phyloP scores from a whole-genome alignment of 441 rosid genomes.

The Euphorbia corollata region DNA sequence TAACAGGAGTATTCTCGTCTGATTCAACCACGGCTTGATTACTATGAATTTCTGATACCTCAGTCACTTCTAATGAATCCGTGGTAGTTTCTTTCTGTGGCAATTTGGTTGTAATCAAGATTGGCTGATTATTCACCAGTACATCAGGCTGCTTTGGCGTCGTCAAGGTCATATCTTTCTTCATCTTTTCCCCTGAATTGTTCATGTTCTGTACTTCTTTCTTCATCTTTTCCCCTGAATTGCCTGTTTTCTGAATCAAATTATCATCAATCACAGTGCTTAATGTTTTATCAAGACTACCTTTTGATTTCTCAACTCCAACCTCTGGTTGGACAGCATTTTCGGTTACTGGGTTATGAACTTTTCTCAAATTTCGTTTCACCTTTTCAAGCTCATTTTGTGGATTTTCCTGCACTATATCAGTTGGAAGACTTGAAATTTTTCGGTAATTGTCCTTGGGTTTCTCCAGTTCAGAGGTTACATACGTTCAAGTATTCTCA shows the following conservation, averaged over 20 bases:
- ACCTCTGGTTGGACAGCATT: slow-evolving; percentile 45
- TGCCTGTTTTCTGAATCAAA: slow-evolving; percentile 24
- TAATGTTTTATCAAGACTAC: slow-evolving; percentile 39
- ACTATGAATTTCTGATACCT: too few relatives aligned
- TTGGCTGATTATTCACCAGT: too few relatives aligned
- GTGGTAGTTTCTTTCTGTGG: too few relatives aligned
- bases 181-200: slow-evolving; percentile 40
- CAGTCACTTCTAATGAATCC: too few relatives aligned
- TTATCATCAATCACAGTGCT: slow-evolving; percentile 26
- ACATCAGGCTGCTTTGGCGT: too few relatives aligned
- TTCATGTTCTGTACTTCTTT: slow-evolving; percentile 22
- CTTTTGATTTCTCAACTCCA: slow-evolving; percentile 57
- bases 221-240: slow-evolving; percentile 40
- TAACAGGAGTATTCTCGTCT: too few relatives aligned
- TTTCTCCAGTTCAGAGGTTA: slow-evolving; percentile 56
- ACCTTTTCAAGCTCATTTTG: slow-evolving; percentile 83
- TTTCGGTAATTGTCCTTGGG: slow-evolving; percentile 60
- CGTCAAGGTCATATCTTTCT: background rate
- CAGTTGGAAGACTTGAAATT: slow-evolving; percentile 43
- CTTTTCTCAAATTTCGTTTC: slow-evolving; percentile 79
- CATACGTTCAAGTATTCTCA: slow-evolving; percentile 34
- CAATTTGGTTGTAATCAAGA: too few relatives aligned
- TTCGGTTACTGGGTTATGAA: slow-evolving; percentile 62
- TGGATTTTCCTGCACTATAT: slow-evolving; percentile 53
- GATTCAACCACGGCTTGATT: too few relatives aligned